Percentiles rank a stretch among this genome's conserved stretches.
These are phyloP conservation scores for Azolla pinnata DNA, from an alignment of 75 land plant genomes.

Conservation along the genomic window DNA sequence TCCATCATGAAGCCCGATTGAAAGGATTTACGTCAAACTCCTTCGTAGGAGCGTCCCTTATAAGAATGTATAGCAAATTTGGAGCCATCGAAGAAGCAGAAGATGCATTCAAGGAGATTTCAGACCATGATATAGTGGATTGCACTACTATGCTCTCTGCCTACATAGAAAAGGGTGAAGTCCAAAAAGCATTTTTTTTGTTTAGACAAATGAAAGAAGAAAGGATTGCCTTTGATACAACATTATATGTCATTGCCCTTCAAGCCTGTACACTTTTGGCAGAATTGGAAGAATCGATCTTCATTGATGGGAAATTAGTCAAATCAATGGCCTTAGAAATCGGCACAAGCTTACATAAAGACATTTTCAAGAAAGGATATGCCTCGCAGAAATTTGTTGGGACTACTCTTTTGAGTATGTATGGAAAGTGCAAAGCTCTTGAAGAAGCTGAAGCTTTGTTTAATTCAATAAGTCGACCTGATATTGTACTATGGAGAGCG, in stretches of 20 bases:
- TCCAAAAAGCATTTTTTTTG: neutral
- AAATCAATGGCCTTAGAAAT: neutral
- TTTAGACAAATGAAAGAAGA: constrained; percentile 1
- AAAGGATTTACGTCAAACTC: neutral
- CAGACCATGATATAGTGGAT: neutral
- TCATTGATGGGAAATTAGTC: too few relatives aligned
- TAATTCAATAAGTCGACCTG: neutral
- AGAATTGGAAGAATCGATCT: too few relatives aligned
- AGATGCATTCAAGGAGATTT: neutral
- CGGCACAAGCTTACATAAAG: constrained; percentile 3
- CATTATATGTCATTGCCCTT: neutral
- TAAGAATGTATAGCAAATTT: neutral
- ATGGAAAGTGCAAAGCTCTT: constrained; percentile 8
- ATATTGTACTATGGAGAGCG: neutral
- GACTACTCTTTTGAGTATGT: constrained; percentile 18
- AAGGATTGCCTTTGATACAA: neutral
- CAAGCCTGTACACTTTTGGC: constrained; percentile 1
- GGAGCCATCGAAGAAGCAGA: constrained; percentile 1
- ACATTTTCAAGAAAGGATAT: constrained; percentile 3
- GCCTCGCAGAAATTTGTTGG: constrained; percentile 10
- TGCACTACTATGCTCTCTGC: neutral
- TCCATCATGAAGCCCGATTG: constrained; percentile 17
- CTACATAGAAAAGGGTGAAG: neutral
- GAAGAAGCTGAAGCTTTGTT: neutral
- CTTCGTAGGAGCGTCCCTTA: neutral